Base-by-base conservation (phyloP, 1,139 yeast species). In the Candida tunisiensis region DNA sequence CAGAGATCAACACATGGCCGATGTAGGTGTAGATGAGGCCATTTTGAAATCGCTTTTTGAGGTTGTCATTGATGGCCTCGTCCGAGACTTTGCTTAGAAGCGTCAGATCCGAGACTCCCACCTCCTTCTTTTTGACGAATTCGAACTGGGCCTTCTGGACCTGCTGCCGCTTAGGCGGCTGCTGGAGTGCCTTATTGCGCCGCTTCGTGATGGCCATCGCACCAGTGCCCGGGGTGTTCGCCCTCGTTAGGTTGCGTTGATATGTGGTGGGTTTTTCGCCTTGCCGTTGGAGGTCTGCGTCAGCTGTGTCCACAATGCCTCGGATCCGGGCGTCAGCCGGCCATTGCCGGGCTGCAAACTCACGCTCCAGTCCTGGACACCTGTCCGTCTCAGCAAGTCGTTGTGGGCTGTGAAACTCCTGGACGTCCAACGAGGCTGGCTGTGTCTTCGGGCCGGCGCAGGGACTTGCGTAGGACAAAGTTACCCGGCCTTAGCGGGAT, bases 51-150 rank as follows among this genome's bases (percentile, higher is more conserved):
- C 99, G 62, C 48, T 82, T 82, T 44, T 80, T 71, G 42, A 91
- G 60, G 52, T 91, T 91, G 17, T 83, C 93, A 49, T 85, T 83
- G 56, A 91, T 91, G 25, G 93, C 68, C 34, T 82, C 93, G 49
- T 91, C 96, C 26, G 88, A 66, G 42, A 91, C 88, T 38, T 77
- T 78, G 18, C 93, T 74, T 35, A 91, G 60, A 34, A 91, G 60
- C 0, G 98, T 91, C 47, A 91, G 62, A 53, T 91, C 99, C 25
- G 93, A 75, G 4, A 91, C 96, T 28, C 99, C 98, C 12, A 88
- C 98, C 51, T 88, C 96, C 52, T 83, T 82, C 64, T 82, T 82
- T 55, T 83, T 83, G 30, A 74, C 62, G 25, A 77, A 56, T 46
- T 91, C 98, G 48, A 83, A 88, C 27, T 83, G 79, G 13, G 96